Base-by-base conservation (phyloP, 495 filamentous ascomycete species). In the Lasiosphaeria miniovina region DNA sequence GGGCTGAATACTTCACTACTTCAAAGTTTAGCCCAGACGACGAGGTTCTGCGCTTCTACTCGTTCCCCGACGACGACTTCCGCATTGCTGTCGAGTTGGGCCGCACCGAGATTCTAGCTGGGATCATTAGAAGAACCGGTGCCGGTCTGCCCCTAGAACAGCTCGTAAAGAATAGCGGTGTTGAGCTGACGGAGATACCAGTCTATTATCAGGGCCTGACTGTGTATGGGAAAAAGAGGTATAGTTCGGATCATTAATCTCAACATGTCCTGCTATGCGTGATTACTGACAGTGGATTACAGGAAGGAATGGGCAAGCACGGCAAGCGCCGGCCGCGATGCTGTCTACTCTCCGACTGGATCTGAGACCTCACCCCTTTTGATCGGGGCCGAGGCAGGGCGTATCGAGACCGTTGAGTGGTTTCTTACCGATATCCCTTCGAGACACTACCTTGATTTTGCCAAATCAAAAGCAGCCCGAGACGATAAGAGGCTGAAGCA, bases 121-220 rank as follows among this genome's bases (percentile, higher is more conserved):
- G 69, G 57, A 67, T 69, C 49, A 80, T 81, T 60, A 67, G 61
- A 53, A 75, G 71, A 17, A 80, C 79, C 10, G 89, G 85, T 4
- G 83, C 80, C 6, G 86, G 87, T 3, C 76, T 91, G 61, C 85
- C 88, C 0, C 69, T 90, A 14, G 77, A 85, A n/a, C 70, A 82
- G 15, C 66, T 91, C 14, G 81, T 86, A 9, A 75, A 83, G 56
- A 75, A 80, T 8, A 84, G 76, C 34, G 87, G 87, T 1, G 67
- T 84, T 3, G 77, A 83, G 63, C 61, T 84, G 49, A 70, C 78
- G 52, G 78, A 83, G 57, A 86, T 87, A 66, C 82, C 86, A 3
- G 76, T 75, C 12, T 89, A 84, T 66, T 91, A 92, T 62, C 87
- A 86, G 62, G 88, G 89, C 0, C 11, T 46, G 43, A 6, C 43